Conservation (phyloP, 139 green algal species). For the Chara braunii region DNA sequence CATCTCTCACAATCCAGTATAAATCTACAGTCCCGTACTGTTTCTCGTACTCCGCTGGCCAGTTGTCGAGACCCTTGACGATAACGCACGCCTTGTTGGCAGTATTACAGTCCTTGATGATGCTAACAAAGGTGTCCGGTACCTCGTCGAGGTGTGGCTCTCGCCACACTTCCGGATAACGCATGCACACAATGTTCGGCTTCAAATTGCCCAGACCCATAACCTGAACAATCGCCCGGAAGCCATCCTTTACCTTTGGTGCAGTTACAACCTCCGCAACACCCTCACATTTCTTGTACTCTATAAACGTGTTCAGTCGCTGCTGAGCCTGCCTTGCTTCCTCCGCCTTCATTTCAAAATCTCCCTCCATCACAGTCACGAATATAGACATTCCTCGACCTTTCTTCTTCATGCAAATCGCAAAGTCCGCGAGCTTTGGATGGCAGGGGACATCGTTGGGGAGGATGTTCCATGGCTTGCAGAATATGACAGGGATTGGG, state of each 20-base stretch:
- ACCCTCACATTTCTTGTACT: conserved; percentile 39
- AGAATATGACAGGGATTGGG: conserved; percentile 44
- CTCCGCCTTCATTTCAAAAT: conserved; percentile 20
- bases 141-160: conserved; percentile 27
- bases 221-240: conserved; percentile 33
- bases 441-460: conserved; percentile 40
- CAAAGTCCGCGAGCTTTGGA: conserved; percentile 43
- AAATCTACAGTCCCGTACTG: conserved; percentile 43
- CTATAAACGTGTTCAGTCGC: conserved; percentile 35
- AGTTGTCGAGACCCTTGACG: conserved; percentile 39
- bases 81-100: conserved; percentile 45
- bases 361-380: conserved; percentile 35
- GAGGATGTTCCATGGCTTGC: conserved; percentile 46
- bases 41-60: conserved; percentile 31
- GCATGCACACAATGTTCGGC: conserved; percentile 46
- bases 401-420: conserved; percentile 48
- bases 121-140: conserved; percentile 30
- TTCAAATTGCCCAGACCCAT: conserved; percentile 42
- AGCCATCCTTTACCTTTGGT: conserved; percentile 23
- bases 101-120: conserved; percentile 40
- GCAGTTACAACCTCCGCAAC: conserved; percentile 42
- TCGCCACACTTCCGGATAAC: conserved; percentile 39
- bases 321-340: conserved; percentile 13
- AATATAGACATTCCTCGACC: conserved; percentile 40
- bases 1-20: conserved; percentile 45